These are phyloP conservation scores for Xylaria acuta DNA, from an alignment of 495 filamentous ascomycete species.

Conservation along the genomic window DNA sequence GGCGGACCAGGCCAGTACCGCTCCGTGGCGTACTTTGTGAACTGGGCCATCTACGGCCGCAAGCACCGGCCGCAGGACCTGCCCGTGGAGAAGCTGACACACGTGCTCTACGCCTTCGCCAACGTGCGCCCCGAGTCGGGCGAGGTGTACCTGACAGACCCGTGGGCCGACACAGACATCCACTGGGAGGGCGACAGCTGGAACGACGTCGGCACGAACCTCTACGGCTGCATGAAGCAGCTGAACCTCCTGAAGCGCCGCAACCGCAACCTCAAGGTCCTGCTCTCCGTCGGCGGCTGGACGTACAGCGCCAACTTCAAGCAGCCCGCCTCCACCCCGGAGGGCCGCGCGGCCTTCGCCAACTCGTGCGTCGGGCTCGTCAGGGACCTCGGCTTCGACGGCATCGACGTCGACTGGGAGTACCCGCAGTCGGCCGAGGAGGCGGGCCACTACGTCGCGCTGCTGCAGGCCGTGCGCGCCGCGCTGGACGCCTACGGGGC, in stretches of 20 bases:
- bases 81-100: conserved; percentile 85
- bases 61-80: conserved; percentile 88
- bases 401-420: conserved; percentile 40
- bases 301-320: conserved; percentile 90
- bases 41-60: conserved; percentile 94
- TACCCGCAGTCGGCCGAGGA: conserved; percentile 58
- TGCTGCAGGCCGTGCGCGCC: conserved; percentile 70
- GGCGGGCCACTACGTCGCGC: conserved; percentile 75
- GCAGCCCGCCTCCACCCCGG: conserved; percentile 67
- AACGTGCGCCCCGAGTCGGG: conserved; percentile 69
- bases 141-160: conserved; percentile 76
- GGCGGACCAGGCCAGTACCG: conserved; percentile 60
- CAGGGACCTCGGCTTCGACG: conserved; percentile 65
- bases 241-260: conserved; percentile 87
- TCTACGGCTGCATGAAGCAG: conserved; percentile 94
- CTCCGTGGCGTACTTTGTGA: conserved; percentile 84
- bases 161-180: conserved; percentile 87
- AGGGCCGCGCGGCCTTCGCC: conserved; percentile 73
- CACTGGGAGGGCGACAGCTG: conserved; percentile 85
- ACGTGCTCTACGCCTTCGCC: conserved; percentile 80
- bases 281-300: conserved; percentile 96
- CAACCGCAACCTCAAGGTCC: conserved; percentile 86
- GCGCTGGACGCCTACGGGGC: conserved; percentile 63
- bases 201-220: conserved; percentile 72
- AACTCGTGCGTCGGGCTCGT: conserved; percentile 70